phyloP scores from a whole-genome alignment of 768 basidiomycete species.

The Trametes coccinea region DNA sequence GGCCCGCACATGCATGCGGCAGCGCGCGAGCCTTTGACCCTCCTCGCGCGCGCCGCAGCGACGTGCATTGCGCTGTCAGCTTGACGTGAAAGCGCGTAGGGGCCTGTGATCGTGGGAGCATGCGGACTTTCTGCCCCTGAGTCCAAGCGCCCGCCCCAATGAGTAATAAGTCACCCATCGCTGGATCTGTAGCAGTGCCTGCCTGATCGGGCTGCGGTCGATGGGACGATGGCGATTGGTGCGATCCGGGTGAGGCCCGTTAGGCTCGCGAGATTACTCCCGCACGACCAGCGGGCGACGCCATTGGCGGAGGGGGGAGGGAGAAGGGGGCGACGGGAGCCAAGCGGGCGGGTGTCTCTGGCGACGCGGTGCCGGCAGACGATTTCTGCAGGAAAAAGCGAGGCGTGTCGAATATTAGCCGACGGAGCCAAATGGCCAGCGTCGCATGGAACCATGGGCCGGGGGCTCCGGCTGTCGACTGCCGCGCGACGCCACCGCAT shows the following conservation, averaged over 20 bases:
- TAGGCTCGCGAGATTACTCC: not conserved
- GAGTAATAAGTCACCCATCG: too few species aligned
- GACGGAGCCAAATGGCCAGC: not conserved
- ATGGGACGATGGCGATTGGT: not conserved
- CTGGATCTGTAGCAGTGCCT: not conserved
- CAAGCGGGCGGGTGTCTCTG: not conserved
- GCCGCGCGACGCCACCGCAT: not conserved
- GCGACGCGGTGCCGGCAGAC: conserved; percentile 8
- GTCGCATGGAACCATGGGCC: not conserved
- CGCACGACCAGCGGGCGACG: not conserved
- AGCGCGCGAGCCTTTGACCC: not conserved
- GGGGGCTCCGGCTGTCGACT: not conserved
- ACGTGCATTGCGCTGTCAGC: not conserved
- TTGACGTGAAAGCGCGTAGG: conserved; percentile 18
- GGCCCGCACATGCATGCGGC: too few species aligned
- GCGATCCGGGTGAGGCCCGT: not conserved
- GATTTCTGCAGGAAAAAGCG: conserved; percentile 2
- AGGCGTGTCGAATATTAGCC: conserved; percentile 1
- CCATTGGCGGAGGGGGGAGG: not conserved
- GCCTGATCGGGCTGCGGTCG: conserved; percentile 15
- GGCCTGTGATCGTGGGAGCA: conserved; percentile 8
- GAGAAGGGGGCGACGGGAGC: not conserved
- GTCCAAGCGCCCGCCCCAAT: too few species aligned
- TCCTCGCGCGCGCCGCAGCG: not conserved
- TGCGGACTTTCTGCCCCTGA: not conserved